These are phyloP conservation scores for Aristolochia contorta DNA, from an alignment of 164 flowering plant species.

Conservation along the genomic window DNA sequence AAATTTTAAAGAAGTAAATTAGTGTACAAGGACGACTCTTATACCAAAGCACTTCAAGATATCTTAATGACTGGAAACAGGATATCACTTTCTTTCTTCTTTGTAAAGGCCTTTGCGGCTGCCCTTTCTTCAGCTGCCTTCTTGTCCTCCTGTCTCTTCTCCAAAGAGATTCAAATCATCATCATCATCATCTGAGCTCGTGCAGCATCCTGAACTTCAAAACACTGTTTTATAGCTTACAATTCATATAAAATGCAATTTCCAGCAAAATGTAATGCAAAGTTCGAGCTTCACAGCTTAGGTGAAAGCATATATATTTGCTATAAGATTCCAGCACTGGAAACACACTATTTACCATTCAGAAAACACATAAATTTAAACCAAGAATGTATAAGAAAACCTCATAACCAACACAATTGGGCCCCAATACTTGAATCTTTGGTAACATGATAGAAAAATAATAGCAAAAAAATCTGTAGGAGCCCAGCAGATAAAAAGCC, in stretches of 20 bases:
- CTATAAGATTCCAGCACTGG: too few species aligned
- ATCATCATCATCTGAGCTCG: conserved; percentile 55
- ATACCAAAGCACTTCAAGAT: background rate
- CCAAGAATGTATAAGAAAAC: too few species aligned
- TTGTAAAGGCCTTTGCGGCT: too few species aligned
- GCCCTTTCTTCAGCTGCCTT: conserved; percentile 84
- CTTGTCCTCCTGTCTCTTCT: conserved; percentile 95
- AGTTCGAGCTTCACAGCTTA: too few species aligned
- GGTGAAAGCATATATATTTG: too few species aligned
- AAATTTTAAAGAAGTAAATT: background rate
- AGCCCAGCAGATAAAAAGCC: background rate
- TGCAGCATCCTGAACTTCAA: conserved; percentile 23
- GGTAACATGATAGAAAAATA: background rate
- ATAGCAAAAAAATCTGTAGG: background rate
- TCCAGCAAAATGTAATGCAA: too few species aligned
- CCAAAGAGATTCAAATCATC: conserved; percentile 94
- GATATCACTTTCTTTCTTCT: background rate
- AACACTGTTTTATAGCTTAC: too few species aligned
- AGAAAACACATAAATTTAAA: too few species aligned
- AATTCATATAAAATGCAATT: too few species aligned
- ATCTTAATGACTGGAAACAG: background rate
- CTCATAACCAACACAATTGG: too few species aligned
- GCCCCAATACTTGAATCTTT: background rate
- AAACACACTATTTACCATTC: too few species aligned
- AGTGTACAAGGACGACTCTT: background rate